Base-by-base conservation (phyloP, 192 early-diverging fungal genomes). In the Coemansia sp. region DNA sequence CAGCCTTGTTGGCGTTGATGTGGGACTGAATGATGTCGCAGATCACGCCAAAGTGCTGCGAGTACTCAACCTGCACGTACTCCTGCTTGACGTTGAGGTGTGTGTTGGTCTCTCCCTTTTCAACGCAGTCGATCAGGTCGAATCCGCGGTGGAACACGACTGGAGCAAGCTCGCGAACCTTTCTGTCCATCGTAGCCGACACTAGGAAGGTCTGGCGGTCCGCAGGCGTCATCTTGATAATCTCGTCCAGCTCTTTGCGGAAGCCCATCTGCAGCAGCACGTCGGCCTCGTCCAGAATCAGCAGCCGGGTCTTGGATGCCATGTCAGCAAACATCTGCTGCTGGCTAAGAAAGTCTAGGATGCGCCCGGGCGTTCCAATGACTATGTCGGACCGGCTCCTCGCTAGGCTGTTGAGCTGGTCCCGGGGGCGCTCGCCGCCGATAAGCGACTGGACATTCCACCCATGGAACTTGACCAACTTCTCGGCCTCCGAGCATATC, bases 251-350 rank as follows among this genome's bases (percentile, higher is more conserved):
- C 69, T 94, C 93, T 20, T 85, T 82, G 68, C 91, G 91, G 82
- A 97, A 97, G 8, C 95, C 95, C 91, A 95, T 92, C 45, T 99
- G 93, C 59, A 99, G 79, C 60, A 99, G 82, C 72, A 92, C 87
- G 74, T 99, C 97, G 10, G 94, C 94, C 82, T 99, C 97, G 76
- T 99, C 97, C 63, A 98, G 83, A 43, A 99, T 87, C 56, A 97
- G 82, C 21, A 77, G 42, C 48, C 67, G 59, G 31, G 86, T 85
- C 63, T 86, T 83, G 50, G 85, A 65, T 2, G 59, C 59, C 34
- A 71, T 69, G 21, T 85, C 71, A 8, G 79, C 64, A 67, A 89
- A 90, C 43, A 79, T 60, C n/a, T 66, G 64, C 31, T 86, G 79
- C 53, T 79, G 85, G 20, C 69, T 37, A 26, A 93, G 65, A 76